Conservation (phyloP, 225 moss, liverwort and hornwort species). For the Climacium dendroides region DNA sequence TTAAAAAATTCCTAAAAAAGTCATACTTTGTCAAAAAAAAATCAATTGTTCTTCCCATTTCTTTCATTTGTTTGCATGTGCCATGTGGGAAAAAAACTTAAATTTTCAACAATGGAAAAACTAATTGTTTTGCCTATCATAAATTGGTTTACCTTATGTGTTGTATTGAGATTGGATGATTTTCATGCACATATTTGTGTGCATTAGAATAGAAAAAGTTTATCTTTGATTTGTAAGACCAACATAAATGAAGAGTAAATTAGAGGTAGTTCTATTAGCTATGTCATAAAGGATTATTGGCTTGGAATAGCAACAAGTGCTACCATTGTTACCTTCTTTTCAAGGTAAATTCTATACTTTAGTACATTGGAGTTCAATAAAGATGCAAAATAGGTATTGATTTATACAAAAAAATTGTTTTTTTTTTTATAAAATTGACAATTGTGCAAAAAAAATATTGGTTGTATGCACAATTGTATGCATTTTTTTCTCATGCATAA, state of each 20-base stretch:
- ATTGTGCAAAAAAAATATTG: not conserved
- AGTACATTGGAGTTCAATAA: not conserved
- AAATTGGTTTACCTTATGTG: not conserved
- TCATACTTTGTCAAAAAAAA: too few relatives aligned
- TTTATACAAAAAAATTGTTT: accelerated
- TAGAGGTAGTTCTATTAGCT: not conserved
- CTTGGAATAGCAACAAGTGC: accelerated
- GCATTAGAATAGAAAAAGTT: not conserved
- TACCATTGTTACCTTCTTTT: not conserved
- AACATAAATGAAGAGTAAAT: accelerated
- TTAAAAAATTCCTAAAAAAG: too few relatives aligned
- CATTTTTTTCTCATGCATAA: not conserved
- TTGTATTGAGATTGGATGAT: not conserved
- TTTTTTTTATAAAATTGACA: not conserved
- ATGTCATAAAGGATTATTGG: not conserved
- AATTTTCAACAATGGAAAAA: too few relatives aligned
- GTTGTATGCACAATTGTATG: not conserved
- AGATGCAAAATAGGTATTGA: not conserved
- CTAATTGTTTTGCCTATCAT: too few relatives aligned
- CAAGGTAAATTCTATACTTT: not conserved
- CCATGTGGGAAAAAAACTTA: too few relatives aligned
- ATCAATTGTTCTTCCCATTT: too few relatives aligned
- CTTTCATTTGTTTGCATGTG: too few relatives aligned
- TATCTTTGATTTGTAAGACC: not conserved
- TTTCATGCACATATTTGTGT: not conserved